These are phyloP conservation scores for Malus orientalis DNA, from an alignment of 306 rosid species.

Conservation along the genomic window DNA sequence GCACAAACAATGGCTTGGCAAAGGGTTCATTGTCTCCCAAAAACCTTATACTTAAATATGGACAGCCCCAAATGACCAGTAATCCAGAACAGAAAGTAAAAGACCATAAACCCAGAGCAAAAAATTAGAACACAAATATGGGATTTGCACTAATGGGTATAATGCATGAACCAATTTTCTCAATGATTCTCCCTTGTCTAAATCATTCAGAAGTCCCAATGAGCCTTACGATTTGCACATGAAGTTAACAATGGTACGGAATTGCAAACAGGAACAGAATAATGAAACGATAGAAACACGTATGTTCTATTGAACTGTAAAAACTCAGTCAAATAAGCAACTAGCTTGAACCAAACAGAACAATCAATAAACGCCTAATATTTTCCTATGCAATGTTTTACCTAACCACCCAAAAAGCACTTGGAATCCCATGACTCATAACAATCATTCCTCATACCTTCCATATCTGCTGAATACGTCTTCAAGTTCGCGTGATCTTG, in stretches of 20 bases:
- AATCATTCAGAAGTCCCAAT: background rate
- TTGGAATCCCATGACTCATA: background rate
- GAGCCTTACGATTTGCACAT: background rate
- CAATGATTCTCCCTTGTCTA: background rate
- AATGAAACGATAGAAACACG: background rate
- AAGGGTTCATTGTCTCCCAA: background rate
- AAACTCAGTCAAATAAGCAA: background rate
- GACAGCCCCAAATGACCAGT: background rate
- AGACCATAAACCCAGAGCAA: background rate
- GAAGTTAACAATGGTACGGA: background rate
- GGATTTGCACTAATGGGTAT: background rate
- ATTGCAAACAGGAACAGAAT: background rate
- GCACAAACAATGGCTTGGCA: conserved; percentile 8
- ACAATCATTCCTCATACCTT: conserved; percentile 17
- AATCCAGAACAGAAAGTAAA: background rate
- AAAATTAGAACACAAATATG: background rate
- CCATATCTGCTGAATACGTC: conserved; percentile 40
- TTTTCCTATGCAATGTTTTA: background rate
- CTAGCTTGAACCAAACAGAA: background rate
- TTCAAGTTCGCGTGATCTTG: conserved; percentile 46
- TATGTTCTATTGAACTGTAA: background rate
- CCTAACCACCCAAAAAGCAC: background rate
- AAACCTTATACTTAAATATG: background rate
- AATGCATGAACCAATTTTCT: background rate
- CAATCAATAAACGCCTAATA: background rate